A percentile compares a stretch with the other conserved stretches of the same genome.
Conservation (phyloP, 164 flowering plant species). For the Macadamia tetraphylla region DNA sequence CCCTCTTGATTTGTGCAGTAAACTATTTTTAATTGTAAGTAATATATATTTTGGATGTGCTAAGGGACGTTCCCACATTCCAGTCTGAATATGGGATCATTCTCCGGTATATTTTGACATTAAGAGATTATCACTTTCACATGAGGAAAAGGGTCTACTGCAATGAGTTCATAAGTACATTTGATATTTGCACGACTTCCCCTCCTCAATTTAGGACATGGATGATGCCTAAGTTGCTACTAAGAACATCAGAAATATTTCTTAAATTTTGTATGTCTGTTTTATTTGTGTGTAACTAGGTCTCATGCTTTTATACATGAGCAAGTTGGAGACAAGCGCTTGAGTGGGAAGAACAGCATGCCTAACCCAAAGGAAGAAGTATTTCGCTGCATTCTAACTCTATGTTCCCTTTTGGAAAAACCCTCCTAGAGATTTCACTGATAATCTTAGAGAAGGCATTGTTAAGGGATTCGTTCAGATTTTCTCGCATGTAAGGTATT, state of each 20-base stretch:
- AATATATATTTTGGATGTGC: constrained; percentile 62
- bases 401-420: constrained; percentile 83
- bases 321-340: constrained; percentile 47
- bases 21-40: too few species aligned
- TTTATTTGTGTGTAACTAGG: constrained; percentile 30
- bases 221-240: neutral
- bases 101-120: constrained; percentile 65
- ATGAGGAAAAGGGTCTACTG: constrained; percentile 63
- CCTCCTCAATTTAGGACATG: too few species aligned
- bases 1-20: too few species aligned
- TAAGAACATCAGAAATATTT: too few species aligned
- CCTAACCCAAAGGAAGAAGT: constrained; percentile 37
- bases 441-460: constrained; percentile 51
- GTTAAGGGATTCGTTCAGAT: constrained; percentile 53
- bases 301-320: constrained; percentile 57
- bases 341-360: constrained; percentile 26
- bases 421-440: constrained; percentile 90
- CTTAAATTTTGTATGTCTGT: too few species aligned
- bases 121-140: constrained; percentile 64
- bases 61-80: constrained; percentile 67
- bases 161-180: constrained; percentile 40
- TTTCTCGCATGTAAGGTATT: constrained; percentile 59
- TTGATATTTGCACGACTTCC: neutral
- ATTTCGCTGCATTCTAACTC: constrained; percentile 41
- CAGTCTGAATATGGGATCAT: constrained; percentile 81